phyloP scores from a whole-genome alignment of 2,329 filamentous ascomycete genomes.

The Aspergillus oerlinghausenensis region DNA sequence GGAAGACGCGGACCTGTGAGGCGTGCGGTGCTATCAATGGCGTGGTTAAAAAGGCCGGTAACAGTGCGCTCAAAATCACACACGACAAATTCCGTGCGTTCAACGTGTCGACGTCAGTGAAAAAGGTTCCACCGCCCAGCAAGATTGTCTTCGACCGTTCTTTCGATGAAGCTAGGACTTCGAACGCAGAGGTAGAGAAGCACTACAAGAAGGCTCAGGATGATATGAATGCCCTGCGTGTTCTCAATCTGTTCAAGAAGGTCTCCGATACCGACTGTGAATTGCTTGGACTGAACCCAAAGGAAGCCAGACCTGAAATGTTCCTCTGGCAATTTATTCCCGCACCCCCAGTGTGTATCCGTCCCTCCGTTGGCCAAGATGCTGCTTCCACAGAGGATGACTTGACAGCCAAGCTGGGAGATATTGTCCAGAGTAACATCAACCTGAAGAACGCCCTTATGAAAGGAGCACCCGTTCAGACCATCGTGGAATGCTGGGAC shows the following conservation, averaged over 20 bases:
- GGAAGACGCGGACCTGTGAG: slow-evolving; percentile 77
- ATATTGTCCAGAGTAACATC: slow-evolving; percentile 89
- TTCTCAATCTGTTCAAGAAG: slow-evolving; percentile 86
- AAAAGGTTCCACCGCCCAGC: slow-evolving; percentile 75
- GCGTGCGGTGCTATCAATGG: slow-evolving; percentile 81
- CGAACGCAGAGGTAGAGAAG: slow-evolving; percentile 79
- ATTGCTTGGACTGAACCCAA: slow-evolving; percentile 79
- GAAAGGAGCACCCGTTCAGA: slow-evolving; percentile 78
- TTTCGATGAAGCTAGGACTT: slow-evolving; percentile 72
- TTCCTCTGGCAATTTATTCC: slow-evolving; percentile 97
- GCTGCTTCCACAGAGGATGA: slow-evolving; percentile 93
- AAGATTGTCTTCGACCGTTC: slow-evolving; percentile 84
- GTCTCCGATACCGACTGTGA: slow-evolving; percentile 85
- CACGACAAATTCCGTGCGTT: slow-evolving; percentile 89
- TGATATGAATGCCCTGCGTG: slow-evolving; percentile 83
- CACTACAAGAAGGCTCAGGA: slow-evolving; percentile 90
- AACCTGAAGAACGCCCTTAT: slow-evolving; percentile 77
- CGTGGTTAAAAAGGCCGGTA: slow-evolving; percentile 81
- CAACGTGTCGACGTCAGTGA: slow-evolving; percentile 81
- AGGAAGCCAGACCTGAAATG: slow-evolving; percentile 87
- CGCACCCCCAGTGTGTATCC: slow-evolving; percentile 87
- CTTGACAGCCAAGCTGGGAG: slow-evolving; percentile 91
- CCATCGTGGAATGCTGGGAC: slow-evolving; percentile 98
- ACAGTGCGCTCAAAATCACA: slow-evolving; percentile 78
- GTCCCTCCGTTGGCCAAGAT: slow-evolving; percentile 90